phyloP scores from a whole-genome alignment of 495 filamentous ascomycete species.

The Penicillium turbatum region DNA sequence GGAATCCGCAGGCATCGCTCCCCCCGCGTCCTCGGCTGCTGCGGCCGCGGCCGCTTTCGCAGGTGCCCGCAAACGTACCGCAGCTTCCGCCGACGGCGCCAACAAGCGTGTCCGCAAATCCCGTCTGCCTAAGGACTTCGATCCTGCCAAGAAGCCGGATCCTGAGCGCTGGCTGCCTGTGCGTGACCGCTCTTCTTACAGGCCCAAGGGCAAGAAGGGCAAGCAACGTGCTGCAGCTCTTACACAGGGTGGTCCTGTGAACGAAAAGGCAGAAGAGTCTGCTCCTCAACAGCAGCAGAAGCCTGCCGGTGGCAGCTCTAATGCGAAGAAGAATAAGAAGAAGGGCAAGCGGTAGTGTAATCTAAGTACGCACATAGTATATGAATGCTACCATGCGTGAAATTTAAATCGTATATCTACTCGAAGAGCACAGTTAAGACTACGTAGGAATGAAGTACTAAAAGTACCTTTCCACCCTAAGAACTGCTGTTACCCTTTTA shows the following conservation, averaged over 20 bases:
- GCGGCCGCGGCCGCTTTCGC: conserved; percentile 37
- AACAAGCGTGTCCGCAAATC: conserved; percentile 66
- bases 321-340: conserved; percentile 68
- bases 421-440: background rate
- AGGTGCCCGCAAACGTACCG: conserved; percentile 54
- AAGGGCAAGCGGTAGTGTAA: conserved; percentile 60
- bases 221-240: conserved; percentile 72
- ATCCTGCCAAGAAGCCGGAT: conserved; percentile 69
- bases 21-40: conserved; percentile 42
- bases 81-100: conserved; percentile 45
- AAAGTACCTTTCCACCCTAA: background rate
- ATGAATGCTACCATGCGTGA: conserved; percentile 1
- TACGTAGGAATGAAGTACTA: too few species aligned
- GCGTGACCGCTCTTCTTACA: conserved; percentile 79
- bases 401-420: background rate
- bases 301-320: conserved; percentile 40
- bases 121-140: conserved; percentile 74
- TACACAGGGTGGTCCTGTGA: conserved; percentile 80
- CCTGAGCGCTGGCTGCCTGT: conserved; percentile 91
- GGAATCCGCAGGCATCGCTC: conserved; percentile 71
- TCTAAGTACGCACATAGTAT: background rate
- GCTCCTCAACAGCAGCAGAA: conserved; percentile 44
- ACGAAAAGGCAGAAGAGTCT: conserved; percentile 62
- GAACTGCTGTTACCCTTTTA: background rate
- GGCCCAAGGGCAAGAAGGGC: conserved; percentile 86